phyloP scores from a whole-genome alignment of 176 grass and related monocot species.

The Poa pratensis region DNA sequence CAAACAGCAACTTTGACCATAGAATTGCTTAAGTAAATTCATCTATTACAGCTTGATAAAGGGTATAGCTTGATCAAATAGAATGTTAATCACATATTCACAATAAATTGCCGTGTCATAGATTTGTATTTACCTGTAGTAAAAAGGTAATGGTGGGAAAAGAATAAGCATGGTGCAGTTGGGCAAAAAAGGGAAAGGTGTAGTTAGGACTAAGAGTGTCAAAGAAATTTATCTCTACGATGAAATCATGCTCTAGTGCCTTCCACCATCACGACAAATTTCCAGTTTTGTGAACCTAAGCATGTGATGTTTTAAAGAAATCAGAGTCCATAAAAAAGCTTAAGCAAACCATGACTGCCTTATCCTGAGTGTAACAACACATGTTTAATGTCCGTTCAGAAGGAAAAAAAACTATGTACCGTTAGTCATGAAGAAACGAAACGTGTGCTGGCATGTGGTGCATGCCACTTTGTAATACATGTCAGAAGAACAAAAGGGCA shows the following conservation, averaged over 20 bases:
- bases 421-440: constrained; percentile 24
- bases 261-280: constrained; percentile 7
- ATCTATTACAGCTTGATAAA: neutral
- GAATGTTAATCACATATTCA: neutral
- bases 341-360: neutral
- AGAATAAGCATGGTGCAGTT: neutral
- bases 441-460: neutral
- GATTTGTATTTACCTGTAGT: neutral
- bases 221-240: neutral
- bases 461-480: constrained; percentile 10
- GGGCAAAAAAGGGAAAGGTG: neutral
- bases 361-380: constrained; percentile 18
- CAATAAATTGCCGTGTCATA: neutral
- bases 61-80: neutral
- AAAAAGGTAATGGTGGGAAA: neutral
- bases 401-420: neutral
- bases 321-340: constrained; percentile 19
- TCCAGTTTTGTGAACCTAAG: constrained; percentile 20
- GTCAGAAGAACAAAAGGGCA: constrained; percentile 12
- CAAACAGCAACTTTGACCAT: neutral
- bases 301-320: neutral
- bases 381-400: neutral
- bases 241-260: neutral
- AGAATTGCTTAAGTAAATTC: neutral
- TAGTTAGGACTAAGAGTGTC: constrained; percentile 14